phyloP scores from a whole-genome alignment of 2,329 filamentous ascomycete species.

The Fusarium pseudoanthophilum region DNA sequence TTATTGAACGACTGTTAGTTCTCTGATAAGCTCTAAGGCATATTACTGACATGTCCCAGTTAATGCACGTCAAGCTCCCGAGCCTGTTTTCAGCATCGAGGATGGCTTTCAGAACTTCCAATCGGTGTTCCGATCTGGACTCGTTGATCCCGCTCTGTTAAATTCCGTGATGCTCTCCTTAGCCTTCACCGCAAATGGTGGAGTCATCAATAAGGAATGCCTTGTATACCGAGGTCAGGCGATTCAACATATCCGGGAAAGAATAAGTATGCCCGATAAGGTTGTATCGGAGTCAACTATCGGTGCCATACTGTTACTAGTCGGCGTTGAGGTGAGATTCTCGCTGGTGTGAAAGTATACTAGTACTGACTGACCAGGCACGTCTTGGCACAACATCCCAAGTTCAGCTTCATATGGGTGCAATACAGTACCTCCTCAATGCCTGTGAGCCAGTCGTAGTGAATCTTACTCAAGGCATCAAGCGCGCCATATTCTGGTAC shows the following conservation, averaged over 20 bases:
- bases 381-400: constrained; percentile 50
- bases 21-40: not conserved
- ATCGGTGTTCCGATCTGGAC: constrained; percentile 48
- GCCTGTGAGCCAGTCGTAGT: constrained; percentile 46
- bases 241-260: constrained; percentile 48
- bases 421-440: constrained; percentile 50
- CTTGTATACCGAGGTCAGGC: constrained; percentile 51
- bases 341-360: too few species aligned
- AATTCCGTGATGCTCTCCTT: constrained; percentile 55
- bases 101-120: constrained; percentile 53
- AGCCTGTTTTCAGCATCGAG: constrained; percentile 52
- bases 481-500: constrained; percentile 55
- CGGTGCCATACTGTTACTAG: constrained; percentile 55
- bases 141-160: constrained; percentile 51
- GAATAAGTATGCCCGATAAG: constrained; percentile 44
- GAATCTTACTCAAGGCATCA: constrained; percentile 52
- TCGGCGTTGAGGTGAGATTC: constrained; percentile 52
- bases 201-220: constrained; percentile 46
- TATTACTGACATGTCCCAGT: constrained; percentile 8
- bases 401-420: constrained; percentile 56
- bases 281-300: constrained; percentile 52
- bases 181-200: constrained; percentile 44
- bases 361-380: constrained; percentile 45
- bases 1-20: constrained; percentile 23
- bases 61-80: constrained; percentile 40